Conservation (phyloP, 2,329 filamentous ascomycete species). For the Alternaria hordeiaustralica region DNA sequence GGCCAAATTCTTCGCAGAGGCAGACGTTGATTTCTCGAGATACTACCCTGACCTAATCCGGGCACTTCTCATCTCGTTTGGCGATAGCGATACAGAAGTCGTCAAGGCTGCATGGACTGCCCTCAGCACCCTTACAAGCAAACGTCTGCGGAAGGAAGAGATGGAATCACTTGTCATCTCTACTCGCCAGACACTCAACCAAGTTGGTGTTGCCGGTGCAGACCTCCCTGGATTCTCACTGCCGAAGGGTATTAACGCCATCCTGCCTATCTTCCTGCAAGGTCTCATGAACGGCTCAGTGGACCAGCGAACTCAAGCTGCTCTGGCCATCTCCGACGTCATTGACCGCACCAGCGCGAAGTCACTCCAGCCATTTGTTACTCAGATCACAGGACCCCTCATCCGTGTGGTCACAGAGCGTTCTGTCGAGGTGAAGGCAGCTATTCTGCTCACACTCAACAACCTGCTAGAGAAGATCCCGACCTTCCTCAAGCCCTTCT, state of each 20-base stretch:
- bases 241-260: slow-evolving; percentile 95
- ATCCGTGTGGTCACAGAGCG: slow-evolving; percentile 98
- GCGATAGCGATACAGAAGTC: slow-evolving; percentile 81
- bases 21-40: slow-evolving; percentile 87
- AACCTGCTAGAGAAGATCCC: slow-evolving; percentile 97
- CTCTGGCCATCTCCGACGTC: slow-evolving; percentile 92
- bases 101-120: slow-evolving; percentile 91
- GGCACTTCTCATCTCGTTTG: slow-evolving; percentile 87
- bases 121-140: slow-evolving; percentile 79
- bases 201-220: slow-evolving; percentile 85
- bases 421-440: slow-evolving; percentile 93
- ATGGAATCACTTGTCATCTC: slow-evolving; percentile 93
- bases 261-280: slow-evolving; percentile 95
- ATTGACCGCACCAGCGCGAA: slow-evolving; percentile 90
- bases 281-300: slow-evolving; percentile 95
- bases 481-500: slow-evolving; percentile 90
- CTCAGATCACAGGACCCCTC: slow-evolving; percentile 94
- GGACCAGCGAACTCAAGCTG: slow-evolving; percentile 90
- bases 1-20: slow-evolving; percentile 81
- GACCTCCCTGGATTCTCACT: slow-evolving; percentile 86
- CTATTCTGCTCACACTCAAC: slow-evolving; percentile 92
- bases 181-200: slow-evolving; percentile 82
- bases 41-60: slow-evolving; percentile 97
- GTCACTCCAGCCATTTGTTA: slow-evolving; percentile 91
- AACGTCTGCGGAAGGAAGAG: slow-evolving; percentile 91